Evolutionary conservation across 768 basidiomycete genomes (phyloP).

Genomic region (Tephrocybe sp.): DNA sequence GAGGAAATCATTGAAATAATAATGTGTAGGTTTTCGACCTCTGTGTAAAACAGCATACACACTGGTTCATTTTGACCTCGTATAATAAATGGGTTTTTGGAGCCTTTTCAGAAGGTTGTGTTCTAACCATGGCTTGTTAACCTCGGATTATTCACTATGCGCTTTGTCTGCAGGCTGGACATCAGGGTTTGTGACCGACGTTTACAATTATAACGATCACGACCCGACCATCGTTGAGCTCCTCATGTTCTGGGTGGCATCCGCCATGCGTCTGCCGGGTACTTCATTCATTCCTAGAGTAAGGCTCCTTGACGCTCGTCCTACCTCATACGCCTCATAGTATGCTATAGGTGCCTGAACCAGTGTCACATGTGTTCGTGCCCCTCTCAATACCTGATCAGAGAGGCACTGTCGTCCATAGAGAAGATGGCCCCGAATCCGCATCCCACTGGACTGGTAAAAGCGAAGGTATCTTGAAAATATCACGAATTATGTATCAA

Average conservation of each 20-base stretch:
- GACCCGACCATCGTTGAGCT: conserved; percentile 50
- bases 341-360: conserved; percentile 41
- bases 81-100: conserved; percentile 65
- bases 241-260: conserved; percentile 54
- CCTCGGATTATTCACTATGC: not conserved
- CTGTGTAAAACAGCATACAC: conserved; percentile 45
- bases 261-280: conserved; percentile 42
- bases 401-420: conserved; percentile 21
- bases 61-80: conserved; percentile 58
- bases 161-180: conserved; percentile 43
- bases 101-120: conserved; percentile 50
- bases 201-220: conserved; percentile 37
- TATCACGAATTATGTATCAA: not conserved
- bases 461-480: conserved; percentile 29
- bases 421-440: conserved; percentile 29
- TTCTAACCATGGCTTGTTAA: not conserved
- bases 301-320: conserved; percentile 20
- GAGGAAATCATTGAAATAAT: not conserved
- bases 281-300: conserved; percentile 38
- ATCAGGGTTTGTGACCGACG: conserved; percentile 46
- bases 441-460: conserved; percentile 46
- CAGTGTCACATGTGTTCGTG: conserved; percentile 26
- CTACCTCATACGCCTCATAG: conserved; percentile 8
- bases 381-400: conserved; percentile 25
- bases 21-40: conserved; percentile 64